phyloP scores from a whole-genome alignment of 2,329 filamentous ascomycete species.

The Chlorencoelia australis region DNA sequence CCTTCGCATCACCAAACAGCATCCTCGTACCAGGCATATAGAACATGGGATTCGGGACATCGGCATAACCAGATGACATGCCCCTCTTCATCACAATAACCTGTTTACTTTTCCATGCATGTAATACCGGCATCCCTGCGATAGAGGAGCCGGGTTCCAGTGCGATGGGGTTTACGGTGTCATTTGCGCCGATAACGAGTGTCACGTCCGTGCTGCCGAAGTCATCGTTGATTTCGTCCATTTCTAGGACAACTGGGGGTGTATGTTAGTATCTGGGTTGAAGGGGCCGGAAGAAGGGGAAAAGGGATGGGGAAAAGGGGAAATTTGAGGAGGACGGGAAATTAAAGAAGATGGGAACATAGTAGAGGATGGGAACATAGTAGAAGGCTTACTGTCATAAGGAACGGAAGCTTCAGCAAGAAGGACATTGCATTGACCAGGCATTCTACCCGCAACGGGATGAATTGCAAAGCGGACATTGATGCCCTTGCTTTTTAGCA shows the following conservation, averaged over 20 bases:
- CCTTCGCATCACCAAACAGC: constrained; percentile 85
- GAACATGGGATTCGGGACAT: constrained; percentile 90
- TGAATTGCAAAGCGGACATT: constrained; percentile 86
- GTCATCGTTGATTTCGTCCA: constrained; percentile 95
- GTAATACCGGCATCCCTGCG: constrained; percentile 84
- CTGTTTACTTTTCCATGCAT: constrained; percentile 90
- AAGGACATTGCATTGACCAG: constrained; percentile 84
- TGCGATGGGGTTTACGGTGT: constrained; percentile 86
- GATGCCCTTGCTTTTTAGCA: constrained; percentile 64
- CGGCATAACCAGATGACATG: constrained; percentile 81
- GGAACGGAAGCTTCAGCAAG: constrained; percentile 81
- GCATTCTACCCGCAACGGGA: constrained; percentile 84
- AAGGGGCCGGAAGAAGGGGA: neutral
- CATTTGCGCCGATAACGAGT: constrained; percentile 83
- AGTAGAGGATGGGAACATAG: neutral
- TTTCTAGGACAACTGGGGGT: constrained; percentile 62
- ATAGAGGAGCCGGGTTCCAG: constrained; percentile 75
- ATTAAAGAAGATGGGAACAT: neutral
- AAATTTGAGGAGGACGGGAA: neutral
- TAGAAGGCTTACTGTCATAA: constrained; percentile 60
- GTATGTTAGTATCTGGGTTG: constrained; percentile 12
- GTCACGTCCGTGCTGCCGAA: constrained; percentile 79
- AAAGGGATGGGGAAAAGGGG: neutral
- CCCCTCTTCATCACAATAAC: constrained; percentile 90
- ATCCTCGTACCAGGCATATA: constrained; percentile 84